A percentile compares a stretch with the other conserved stretches of the same genome.
Evolutionary conservation across 2,329 filamentous ascomycete genomes (phyloP).

Genomic region (Microdochium bolleyi): DNA sequence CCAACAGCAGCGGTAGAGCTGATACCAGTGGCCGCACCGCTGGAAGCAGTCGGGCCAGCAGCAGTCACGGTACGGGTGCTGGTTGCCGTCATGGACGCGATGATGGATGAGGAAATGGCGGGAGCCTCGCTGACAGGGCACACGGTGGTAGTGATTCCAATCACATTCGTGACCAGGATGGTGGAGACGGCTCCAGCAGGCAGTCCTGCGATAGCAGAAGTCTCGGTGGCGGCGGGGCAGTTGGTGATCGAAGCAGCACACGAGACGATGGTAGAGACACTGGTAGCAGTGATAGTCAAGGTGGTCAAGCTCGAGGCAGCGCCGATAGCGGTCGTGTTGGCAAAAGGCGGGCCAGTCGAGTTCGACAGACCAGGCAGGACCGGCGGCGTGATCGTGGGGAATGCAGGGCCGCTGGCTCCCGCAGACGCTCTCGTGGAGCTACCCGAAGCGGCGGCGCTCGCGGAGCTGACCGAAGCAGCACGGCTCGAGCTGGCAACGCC

Average conservation of each 20-base stretch:
- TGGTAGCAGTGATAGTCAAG: slow-evolving; percentile 13
- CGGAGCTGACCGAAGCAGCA: not conserved
- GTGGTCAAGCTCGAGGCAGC: slow-evolving; percentile 11
- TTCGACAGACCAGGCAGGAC: too few species aligned
- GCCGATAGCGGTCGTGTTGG: not conserved
- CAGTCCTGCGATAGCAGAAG: slow-evolving; percentile 11
- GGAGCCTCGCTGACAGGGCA: slow-evolving; percentile 16
- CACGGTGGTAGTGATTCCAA: slow-evolving; percentile 18
- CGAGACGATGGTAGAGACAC: slow-evolving; percentile 15
- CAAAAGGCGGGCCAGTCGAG: not conserved
- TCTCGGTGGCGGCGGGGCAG: slow-evolving; percentile 15
- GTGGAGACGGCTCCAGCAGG: slow-evolving; percentile 13
- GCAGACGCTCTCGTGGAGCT: slow-evolving; percentile 1
- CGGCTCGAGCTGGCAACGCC: not conserved
- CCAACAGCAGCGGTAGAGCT: not conserved
- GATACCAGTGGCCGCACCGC: not conserved
- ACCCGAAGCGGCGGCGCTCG: not conserved
- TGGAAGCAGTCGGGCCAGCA: not conserved
- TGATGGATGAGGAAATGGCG: slow-evolving; percentile 13
- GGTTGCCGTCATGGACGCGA: slow-evolving; percentile 3
- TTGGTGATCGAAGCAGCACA: slow-evolving; percentile 16
- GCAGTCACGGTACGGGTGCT: slow-evolving; percentile 6
- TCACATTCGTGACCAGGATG: slow-evolving; percentile 14
- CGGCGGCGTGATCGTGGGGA: slow-evolving; percentile 7
- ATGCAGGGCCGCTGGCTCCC: slow-evolving; percentile 2